phyloP scores from a whole-genome alignment of 129 eudicot genomes.

The Daucus carota region DNA sequence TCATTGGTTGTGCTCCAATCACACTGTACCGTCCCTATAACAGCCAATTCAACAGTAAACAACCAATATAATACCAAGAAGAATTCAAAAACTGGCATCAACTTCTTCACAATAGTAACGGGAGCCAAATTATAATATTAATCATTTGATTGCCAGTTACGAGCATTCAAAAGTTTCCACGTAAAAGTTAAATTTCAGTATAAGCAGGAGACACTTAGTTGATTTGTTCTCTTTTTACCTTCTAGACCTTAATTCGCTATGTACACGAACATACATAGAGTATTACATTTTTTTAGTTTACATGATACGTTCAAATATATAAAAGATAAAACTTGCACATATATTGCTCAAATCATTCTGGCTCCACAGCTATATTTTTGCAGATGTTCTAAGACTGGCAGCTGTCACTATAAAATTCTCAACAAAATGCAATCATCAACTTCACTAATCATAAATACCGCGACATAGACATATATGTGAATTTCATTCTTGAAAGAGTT shows the following conservation, averaged over 20 bases:
- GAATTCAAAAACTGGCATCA: background rate
- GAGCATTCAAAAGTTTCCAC: background rate
- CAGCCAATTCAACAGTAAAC: conserved; percentile 19
- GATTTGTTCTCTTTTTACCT: no score
- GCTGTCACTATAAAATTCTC: background rate
- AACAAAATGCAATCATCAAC: background rate
- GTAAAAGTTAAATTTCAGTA: no score
- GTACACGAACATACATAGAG: background rate
- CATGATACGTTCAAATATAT: background rate
- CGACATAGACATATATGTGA: background rate
- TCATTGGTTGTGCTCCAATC: conserved; percentile 93
- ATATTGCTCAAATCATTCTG: background rate
- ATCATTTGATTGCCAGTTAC: background rate
- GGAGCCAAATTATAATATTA: background rate
- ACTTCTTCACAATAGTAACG: background rate
- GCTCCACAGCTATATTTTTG: background rate
- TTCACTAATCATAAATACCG: background rate
- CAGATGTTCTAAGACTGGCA: background rate
- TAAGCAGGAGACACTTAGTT: no score
- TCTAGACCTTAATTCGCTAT: no score
- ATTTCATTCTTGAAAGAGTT: background rate
- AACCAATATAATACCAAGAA: background rate
- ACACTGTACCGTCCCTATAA: conserved; percentile 95
- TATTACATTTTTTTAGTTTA: no score
- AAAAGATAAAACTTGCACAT: background rate